Base-by-base conservation (phyloP, 257 asterid species). In the Penstemon davidsonii region DNA sequence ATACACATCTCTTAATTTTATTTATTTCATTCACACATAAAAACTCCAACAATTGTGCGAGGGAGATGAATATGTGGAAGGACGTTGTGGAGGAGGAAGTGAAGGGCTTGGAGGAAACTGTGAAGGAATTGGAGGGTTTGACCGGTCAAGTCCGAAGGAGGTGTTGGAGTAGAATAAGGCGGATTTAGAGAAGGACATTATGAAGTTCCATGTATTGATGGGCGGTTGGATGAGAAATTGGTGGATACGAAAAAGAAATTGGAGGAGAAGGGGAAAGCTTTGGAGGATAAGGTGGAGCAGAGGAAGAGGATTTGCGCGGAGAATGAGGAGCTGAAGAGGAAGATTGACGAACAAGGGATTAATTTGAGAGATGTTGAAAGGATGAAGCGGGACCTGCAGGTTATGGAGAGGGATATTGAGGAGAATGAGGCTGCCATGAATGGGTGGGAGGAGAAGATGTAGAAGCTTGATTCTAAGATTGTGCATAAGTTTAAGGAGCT, bases 331-430 rank as follows among this genome's bases (percentile, higher is more conserved):
- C 66, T 90, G 82, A 93, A 81, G 92, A 90, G 69, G 81, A 86
- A 70, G 74, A 82, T 90, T 42, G 96, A 86, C 82, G 99, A 90
- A 57, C 97, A 93, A 69, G 91, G 95, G 50, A 85, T 90, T 72
- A 93, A 88, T 79, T 66, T 82, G 60, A 83, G 93, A 67, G 97
- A 93, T 80, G 99, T 96, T 3, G 97, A 90, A 80, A 82, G 99
- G 79, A 90, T 90, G 95, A 93, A 85, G 82, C 70, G 95, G 69
- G 96, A 90, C 55, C 78, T 90, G 85, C 91, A 81, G 75, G 86
- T 88, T 39, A 82, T 87, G 53, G 97, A 88, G 74, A 80, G 94
- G 76, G 94, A 88, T 53, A 79, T 88, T 36, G 85, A 75, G 76
- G 91, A 90, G 77, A 73, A 82, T 3, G 97, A 90, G 73, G 79